A percentile compares a stretch with the other conserved stretches of the same genome.
These are phyloP conservation scores for Hypoxylon crocopeplum DNA, from an alignment of 495 filamentous ascomycete species.

Conservation along the genomic window DNA sequence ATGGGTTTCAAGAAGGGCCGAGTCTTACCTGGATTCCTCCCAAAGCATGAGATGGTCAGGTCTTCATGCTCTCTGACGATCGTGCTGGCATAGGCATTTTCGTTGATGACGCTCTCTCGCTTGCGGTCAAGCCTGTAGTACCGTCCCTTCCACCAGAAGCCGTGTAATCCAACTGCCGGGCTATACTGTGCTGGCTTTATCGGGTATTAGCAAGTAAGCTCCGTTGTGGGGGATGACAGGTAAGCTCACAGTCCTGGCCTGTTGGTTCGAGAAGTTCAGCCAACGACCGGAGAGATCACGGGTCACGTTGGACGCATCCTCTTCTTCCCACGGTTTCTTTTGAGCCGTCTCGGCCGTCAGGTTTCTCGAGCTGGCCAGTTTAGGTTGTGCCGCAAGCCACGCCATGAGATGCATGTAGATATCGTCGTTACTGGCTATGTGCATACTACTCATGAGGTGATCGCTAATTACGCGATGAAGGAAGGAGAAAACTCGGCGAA, in stretches of 20 bases:
- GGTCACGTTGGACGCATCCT: conserved; percentile 46
- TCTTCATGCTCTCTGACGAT: conserved; percentile 49
- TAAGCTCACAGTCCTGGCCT: conserved; percentile 42
- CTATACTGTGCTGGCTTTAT: conserved; percentile 45
- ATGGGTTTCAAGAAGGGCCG: background rate
- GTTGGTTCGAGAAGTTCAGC: conserved; percentile 55
- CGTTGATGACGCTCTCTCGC: conserved; percentile 43
- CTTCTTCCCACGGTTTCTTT: conserved; percentile 59
- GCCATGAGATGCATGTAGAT: conserved; percentile 66
- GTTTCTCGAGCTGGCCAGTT: conserved; percentile 58
- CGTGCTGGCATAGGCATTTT: conserved; percentile 14
- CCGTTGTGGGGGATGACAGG: background rate
- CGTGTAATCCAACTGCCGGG: conserved; percentile 48
- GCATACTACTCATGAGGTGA: conserved; percentile 62
- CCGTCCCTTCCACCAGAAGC: conserved; percentile 50
- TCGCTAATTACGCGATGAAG: conserved; percentile 41
- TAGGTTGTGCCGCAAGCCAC: conserved; percentile 64
- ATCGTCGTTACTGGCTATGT: conserved; percentile 63
- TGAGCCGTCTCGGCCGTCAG: conserved; percentile 64
- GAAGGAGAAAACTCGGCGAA: conserved; percentile 38
- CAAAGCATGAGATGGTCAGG: conserved; percentile 51
- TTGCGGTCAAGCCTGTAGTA: conserved; percentile 50
- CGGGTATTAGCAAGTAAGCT: background rate
- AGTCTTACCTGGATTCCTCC: conserved; percentile 47
- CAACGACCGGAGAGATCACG: conserved; percentile 44